Percentiles rank a stretch among this genome's conserved stretches.
Conservation (phyloP, 2,329 filamentous ascomycete species). For the Claviceps arundinis region DNA sequence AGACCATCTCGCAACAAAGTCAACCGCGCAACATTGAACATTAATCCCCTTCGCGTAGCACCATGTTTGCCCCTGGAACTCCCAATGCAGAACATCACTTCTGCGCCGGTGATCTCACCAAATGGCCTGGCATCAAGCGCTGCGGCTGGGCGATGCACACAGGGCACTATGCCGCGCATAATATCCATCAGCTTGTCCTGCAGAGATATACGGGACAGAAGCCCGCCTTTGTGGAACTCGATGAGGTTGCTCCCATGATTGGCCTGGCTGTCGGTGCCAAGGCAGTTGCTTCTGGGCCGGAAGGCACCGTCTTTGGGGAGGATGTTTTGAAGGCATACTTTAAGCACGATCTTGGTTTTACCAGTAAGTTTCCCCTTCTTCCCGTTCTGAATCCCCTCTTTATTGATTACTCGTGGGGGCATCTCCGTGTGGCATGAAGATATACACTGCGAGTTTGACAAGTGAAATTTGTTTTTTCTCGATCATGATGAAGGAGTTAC, state of each 20-base stretch:
- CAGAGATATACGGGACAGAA: constrained; percentile 22
- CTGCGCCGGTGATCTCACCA: constrained; percentile 54
- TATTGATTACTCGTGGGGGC: background rate
- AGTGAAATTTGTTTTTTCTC: background rate
- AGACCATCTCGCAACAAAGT: background rate
- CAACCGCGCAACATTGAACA: background rate
- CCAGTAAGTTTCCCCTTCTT: constrained; percentile 33
- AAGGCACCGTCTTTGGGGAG: constrained; percentile 45
- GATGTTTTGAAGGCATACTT: constrained; percentile 53
- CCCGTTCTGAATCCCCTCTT: background rate
- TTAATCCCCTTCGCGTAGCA: background rate
- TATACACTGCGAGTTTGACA: too few relatives aligned
- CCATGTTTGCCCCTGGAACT: constrained; percentile 32
- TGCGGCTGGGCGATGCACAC: constrained; percentile 65
- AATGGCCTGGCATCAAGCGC: constrained; percentile 69
- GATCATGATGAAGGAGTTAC: background rate
- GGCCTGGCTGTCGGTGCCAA: constrained; percentile 58
- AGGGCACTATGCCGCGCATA: constrained; percentile 52
- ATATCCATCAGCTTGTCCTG: constrained; percentile 52
- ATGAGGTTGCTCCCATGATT: constrained; percentile 50
- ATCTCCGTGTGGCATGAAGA: too few relatives aligned
- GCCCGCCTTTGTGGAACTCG: constrained; percentile 35
- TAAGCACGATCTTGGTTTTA: constrained; percentile 52
- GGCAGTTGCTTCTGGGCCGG: constrained; percentile 49
- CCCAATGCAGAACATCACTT: constrained; percentile 51